Evolutionary conservation across 306 rosid species (phyloP).

Genomic region (Trifolium subterraneum): DNA sequence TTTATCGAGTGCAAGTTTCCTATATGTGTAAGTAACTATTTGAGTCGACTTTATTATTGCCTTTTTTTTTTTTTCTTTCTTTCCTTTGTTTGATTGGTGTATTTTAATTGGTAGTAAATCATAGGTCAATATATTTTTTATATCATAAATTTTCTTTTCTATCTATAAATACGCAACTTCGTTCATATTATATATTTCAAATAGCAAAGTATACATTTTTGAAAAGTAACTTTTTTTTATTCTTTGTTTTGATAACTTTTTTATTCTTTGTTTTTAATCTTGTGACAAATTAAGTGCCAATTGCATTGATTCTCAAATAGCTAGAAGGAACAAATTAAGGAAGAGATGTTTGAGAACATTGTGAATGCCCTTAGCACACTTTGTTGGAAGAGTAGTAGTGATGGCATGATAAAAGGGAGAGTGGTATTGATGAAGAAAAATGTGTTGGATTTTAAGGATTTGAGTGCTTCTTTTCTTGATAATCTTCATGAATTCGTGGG

Average conservation of each 20-base stretch:
- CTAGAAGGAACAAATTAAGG: not conserved
- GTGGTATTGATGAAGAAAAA: slow-evolving; percentile 82
- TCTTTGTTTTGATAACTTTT: not conserved
- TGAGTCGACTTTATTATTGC: not conserved
- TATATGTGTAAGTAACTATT: too few species aligned
- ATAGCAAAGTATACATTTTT: not conserved
- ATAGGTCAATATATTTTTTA: not conserved
- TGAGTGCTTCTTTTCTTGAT: slow-evolving; percentile 60
- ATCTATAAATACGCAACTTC: slow-evolving; percentile 21
- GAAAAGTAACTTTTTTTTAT: too few species aligned
- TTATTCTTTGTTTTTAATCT: not conserved
- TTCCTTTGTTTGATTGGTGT: not conserved
- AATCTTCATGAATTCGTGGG: slow-evolving; percentile 67
- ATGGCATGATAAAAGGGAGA: slow-evolving; percentile 45
- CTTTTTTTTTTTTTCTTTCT: not conserved
- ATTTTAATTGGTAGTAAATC: not conserved
- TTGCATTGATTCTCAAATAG: not conserved
- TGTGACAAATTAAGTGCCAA: not conserved
- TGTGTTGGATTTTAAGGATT: slow-evolving; percentile 70
- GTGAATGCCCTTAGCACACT: not conserved
- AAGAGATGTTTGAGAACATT: slow-evolving; percentile 39
- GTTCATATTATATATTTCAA: too few species aligned
- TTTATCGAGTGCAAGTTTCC: not conserved
- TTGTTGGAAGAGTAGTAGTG: not conserved
- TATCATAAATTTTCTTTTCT: not conserved